A percentile compares a stretch with the other conserved stretches of the same genome.
phyloP scores from a whole-genome alignment of 2,329 filamentous ascomycete species.

The Alternaria conjuncta region DNA sequence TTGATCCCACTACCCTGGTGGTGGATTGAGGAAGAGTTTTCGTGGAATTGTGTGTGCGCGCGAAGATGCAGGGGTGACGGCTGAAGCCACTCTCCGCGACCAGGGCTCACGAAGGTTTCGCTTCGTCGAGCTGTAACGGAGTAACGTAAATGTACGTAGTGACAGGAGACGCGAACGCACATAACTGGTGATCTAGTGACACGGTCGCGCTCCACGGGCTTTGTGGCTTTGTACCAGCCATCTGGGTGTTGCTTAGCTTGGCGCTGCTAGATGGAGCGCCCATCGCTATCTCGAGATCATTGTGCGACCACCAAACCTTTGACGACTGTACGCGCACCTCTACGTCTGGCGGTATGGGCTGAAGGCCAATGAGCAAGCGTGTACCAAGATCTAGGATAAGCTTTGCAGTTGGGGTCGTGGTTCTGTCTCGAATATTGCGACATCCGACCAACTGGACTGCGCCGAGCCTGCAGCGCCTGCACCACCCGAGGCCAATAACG shows the following conservation, averaged over 20 bases:
- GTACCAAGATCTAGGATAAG: neutral
- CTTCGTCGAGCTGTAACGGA: neutral
- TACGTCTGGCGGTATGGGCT: neutral
- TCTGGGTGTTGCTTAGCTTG: neutral
- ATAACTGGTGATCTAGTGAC: neutral
- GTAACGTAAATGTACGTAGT: neutral
- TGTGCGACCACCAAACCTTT: neutral
- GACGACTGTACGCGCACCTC: neutral
- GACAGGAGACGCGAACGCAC: neutral
- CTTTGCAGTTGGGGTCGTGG: neutral
- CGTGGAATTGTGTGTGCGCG: neutral
- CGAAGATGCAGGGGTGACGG: neutral
- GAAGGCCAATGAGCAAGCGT: neutral
- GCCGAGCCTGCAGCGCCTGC: neutral
- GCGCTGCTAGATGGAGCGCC: neutral
- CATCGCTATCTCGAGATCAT: neutral
- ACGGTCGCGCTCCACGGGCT: neutral
- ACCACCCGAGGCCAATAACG: neutral
- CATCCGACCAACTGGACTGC: neutral
- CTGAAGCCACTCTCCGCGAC: neutral
- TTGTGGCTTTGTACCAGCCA: neutral
- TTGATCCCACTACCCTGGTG: constrained; percentile 43
- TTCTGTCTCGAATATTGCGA: neutral
- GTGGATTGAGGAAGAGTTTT: constrained; percentile 47
- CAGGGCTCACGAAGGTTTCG: neutral